phyloP scores from a whole-genome alignment of 108 stramenopile genomes.

The Cyclotella cryptica region DNA sequence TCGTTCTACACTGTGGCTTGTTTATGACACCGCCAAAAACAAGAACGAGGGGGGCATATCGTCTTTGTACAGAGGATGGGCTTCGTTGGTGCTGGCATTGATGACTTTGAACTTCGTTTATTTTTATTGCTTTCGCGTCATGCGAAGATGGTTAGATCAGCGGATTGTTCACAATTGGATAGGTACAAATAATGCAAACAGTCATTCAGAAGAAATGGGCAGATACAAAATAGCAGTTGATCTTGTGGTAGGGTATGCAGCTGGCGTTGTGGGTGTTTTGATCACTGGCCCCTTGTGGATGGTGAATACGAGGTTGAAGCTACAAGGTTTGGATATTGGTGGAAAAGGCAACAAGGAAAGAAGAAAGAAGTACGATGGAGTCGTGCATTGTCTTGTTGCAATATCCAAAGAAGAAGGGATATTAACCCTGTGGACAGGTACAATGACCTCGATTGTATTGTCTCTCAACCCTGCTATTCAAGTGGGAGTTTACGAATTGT shows the following conservation, averaged over 20 bases:
- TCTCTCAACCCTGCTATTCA: conserved; percentile 75
- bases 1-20: conserved; percentile 10
- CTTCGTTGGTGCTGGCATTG: conserved; percentile 45
- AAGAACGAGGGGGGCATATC: conserved; percentile 26
- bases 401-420: conserved; percentile 57
- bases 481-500: conserved; percentile 65
- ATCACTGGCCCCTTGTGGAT: conserved; percentile 73
- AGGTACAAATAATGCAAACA: not conserved
- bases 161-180: conserved; percentile 1
- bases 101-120: conserved; percentile 49
- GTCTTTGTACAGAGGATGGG: conserved; percentile 38
- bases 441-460: conserved; percentile 60
- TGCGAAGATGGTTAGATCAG: conserved; percentile 14
- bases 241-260: conserved; percentile 50
- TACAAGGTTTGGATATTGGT: conserved; percentile 40
- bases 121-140: conserved; percentile 49
- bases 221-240: conserved; percentile 29
- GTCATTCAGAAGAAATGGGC: not conserved
- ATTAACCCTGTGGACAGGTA: conserved; percentile 58
- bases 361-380: conserved; percentile 30
- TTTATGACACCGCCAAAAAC: conserved; percentile 16
- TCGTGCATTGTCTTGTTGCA: conserved; percentile 36
- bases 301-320: conserved; percentile 69
- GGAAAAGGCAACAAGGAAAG: not conserved
- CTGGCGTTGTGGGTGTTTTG: conserved; percentile 67